Evolutionary conservation across 768 basidiomycete species (phyloP), one percentile per base, ranked within the genome.

Genomic region (Collybia sp.): DNA sequence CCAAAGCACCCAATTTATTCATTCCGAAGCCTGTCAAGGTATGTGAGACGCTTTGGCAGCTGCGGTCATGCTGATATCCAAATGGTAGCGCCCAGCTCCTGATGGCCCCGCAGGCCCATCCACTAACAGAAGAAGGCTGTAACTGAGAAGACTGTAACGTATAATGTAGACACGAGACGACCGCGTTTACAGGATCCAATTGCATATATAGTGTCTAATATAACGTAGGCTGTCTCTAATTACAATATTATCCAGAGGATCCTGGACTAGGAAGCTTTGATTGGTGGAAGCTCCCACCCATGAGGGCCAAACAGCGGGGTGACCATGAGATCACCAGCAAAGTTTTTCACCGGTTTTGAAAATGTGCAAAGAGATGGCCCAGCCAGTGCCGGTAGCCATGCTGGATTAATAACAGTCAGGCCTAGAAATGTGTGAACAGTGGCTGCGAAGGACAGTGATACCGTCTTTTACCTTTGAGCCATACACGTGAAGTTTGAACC

Each of bases 271-370:
- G 25, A 8, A 17, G 67, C 72, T 53, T 71, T 73, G 6, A 92
- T 71, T 2, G 90, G 77, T 25, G 93, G 91, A 46, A 99, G 65
- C 61, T 95, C 90, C 83, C 94, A 94, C 6, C 81, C 81, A 25
- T 85, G 80, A 33, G 84, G 83, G 9, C 92, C 92, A 62, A 93
- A 97, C 43, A 77, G 80, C 0, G 95, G 95, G 40, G 85, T 80
- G 9, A 84, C 79, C 75, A 92, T 82, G 48, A 83, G 67, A 9
- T 75, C 67, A 6, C 92, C 86, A 1, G 72, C 65, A 35, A 69
- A 79, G 43, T 83, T 83, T 63, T 85, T 86, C 18, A 80, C 62
- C 1, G 91, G 88, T 64, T 93, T 93, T 6, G 90, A 93, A 63
- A 89, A 96, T 1, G 86, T 85, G 64, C 94, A 97, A 17, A 97